Evolutionary conservation across 148 eudicot species (phyloP), one percentile per base, ranked within the genome.

Genomic region (Persicaria maculosa): DNA sequence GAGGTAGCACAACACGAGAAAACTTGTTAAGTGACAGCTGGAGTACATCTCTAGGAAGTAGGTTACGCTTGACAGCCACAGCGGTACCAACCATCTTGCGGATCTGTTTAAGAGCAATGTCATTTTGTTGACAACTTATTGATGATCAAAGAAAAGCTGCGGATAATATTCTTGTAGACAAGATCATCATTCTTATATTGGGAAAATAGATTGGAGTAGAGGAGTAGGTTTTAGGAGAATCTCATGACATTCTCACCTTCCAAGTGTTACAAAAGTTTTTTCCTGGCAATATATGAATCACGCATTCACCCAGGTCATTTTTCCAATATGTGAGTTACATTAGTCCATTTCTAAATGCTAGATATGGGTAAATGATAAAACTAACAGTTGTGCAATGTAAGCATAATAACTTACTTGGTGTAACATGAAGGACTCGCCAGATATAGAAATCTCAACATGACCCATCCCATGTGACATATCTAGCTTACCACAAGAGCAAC

Each of bases 21-120:
- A 86, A 91, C 82, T 91, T 94, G 86, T 80, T 83, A 68, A 91
- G 85, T 7, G 97, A 94, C 80, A 91, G n/a, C 68, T 78, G 72
- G 44, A 94, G 68, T 73, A 91, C 79, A 77, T 94, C 98, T 79
- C 87, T 84, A 47, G 93, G 91, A 48, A 94, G 89, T 74, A 94
- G 77, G 19, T 86, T 82, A 31, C 98, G 97, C 79, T 94, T 94
- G 47, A 91, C 84, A 0, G 98, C 97, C 16, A 94, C 89, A 20
- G 97, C 97, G 43, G 98, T 87, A 45, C 97, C 98, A 55, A 91
- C 88, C 98, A 94, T 94, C 86, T 94, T 94, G 80, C 97, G 97
- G 75, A 94, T 94, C 98, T 94, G 94, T 64, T 64, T 53, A 71
- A 61, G 59, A 65, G 17, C 31, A 65, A 65, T 15, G 36, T 59